A percentile compares a stretch with the other conserved stretches of the same genome.
Evolutionary conservation across 1,139 yeast species (phyloP).

Genomic region (Taphrina flavorubra): DNA sequence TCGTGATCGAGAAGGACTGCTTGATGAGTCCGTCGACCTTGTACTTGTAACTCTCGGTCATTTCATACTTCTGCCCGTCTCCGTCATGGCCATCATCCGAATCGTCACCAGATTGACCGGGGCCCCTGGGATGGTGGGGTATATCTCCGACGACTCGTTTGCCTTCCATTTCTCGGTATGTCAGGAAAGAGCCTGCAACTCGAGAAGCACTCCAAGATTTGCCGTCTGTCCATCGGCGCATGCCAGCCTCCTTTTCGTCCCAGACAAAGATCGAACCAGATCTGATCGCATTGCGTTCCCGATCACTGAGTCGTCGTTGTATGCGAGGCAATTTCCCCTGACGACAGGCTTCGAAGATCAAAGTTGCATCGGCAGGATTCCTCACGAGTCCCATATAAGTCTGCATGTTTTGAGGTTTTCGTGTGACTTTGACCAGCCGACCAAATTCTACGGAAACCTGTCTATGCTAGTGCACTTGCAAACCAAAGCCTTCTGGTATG

Average conservation of each 20-base stretch:
- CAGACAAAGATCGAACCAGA: slow-evolving; percentile 72
- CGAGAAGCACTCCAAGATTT: slow-evolving; percentile 72
- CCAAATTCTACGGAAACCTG: no score
- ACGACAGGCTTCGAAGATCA: slow-evolving; percentile 69
- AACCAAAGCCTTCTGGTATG: no score
- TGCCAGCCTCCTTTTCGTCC: slow-evolving; percentile 73
- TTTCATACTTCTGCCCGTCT: slow-evolving; percentile 44
- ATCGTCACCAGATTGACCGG: slow-evolving; percentile 42
- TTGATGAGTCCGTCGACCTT: slow-evolving; percentile 63
- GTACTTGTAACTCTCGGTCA: slow-evolving; percentile 52
- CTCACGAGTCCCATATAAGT: slow-evolving; percentile 67
- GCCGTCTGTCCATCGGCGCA: slow-evolving; percentile 81
- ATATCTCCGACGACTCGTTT: slow-evolving; percentile 41
- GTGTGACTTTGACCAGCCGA: no score
- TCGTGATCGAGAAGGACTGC: slow-evolving; percentile 64
- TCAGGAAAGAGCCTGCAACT: slow-evolving; percentile 68
- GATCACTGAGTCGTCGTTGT: slow-evolving; percentile 64
- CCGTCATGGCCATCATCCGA: slow-evolving; percentile 43
- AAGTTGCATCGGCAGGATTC: slow-evolving; percentile 66
- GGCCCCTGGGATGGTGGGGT: slow-evolving; percentile 21
- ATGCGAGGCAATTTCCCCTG: slow-evolving; percentile 63
- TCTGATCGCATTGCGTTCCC: slow-evolving; percentile 60
- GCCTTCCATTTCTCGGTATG: slow-evolving; percentile 66
- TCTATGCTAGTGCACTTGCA: no score
- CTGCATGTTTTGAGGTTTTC: slow-evolving; percentile 54